Base-by-base conservation (phyloP, 441 rosid genomes). In the Jatropha podagrica region DNA sequence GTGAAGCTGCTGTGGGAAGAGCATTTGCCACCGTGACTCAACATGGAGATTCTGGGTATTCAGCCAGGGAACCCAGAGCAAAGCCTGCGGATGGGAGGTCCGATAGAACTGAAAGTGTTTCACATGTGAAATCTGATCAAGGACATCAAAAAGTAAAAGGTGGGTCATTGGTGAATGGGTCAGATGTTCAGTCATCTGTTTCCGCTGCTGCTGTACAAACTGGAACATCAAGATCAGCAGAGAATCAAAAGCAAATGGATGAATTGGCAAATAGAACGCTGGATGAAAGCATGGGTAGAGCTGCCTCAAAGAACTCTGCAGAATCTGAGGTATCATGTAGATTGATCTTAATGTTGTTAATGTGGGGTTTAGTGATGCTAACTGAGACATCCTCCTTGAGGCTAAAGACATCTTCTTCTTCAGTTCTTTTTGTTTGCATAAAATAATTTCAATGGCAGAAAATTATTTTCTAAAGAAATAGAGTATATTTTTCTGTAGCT, bases 291-390 rank as follows among this genome's bases (percentile, higher is more conserved):
- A 61, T 74, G 38, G 81, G 76, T 64, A 90, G 88, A 89, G 70
- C 85, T 77, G 81, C 85, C 74, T 71, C 78, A 8, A 91, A 82
- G 80, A 90, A 83, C 76, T 81, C 90, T 76, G 73, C 81, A 41
- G 97, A 96, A 67, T 71, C 85, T n/a, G 99, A 94, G 98, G 98
- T 96, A 88, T 68, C 65, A 10, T 72, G 70, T 62, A 11, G 20
- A 7, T 58, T 62, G 15, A 73, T 49, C 63, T 58, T 11, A 27
- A 42, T 27, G 77, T 38, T 26, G 7, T 40, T 2, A 0, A 23
- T 51, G 48, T 8, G 10, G 46, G 4, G 1, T 42, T 44, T 44
- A 4, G 48, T 44, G 2, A 44, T 6, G 7, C 2, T 44, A 44
- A 4, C 48, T 11, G 10, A 7, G 48, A 11, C 48, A 44, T 44